Evolutionary conservation across 169 alveolate species (phyloP).

Genomic region (Babesia bovis): DNA sequence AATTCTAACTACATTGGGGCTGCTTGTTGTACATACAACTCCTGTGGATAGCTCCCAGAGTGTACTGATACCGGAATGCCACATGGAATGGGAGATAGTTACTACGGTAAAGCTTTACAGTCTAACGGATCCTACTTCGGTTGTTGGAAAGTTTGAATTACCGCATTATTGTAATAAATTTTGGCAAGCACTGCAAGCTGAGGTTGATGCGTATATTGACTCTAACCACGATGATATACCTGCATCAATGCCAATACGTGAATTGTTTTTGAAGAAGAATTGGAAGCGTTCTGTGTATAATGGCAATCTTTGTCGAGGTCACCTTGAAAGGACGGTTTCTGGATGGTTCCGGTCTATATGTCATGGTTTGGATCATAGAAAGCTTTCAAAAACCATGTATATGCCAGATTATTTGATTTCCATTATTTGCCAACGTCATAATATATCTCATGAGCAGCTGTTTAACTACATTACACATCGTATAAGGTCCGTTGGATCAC

Average conservation of each 20-base stretch:
- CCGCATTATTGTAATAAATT: not conserved
- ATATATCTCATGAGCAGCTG: conserved; percentile 25
- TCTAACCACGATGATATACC: conserved; percentile 10
- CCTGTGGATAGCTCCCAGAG: not conserved
- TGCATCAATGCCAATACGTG: conserved; percentile 18
- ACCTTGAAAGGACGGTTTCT: conserved; percentile 26
- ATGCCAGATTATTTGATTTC: conserved; percentile 34
- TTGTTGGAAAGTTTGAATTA: conserved; percentile 30
- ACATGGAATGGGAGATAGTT: conserved; percentile 39
- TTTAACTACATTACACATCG: conserved; percentile 10
- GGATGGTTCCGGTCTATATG: conserved; percentile 33
- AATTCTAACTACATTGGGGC: conserved; percentile 15
- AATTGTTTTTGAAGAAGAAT: conserved; percentile 40
- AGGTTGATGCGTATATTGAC: conserved; percentile 28
- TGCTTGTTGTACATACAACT: not conserved
- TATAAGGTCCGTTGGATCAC: not conserved
- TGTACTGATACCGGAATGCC: not conserved
- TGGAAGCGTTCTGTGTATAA: conserved; percentile 40
- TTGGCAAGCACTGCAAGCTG: conserved; percentile 42
- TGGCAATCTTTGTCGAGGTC: not conserved
- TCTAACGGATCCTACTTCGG: not conserved
- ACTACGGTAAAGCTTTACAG: conserved; percentile 15
- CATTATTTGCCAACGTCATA: not conserved
- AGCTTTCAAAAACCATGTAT: conserved; percentile 14
- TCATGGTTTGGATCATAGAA: conserved; percentile 26